Percentiles rank a stretch among this genome's conserved stretches.
phyloP scores from a whole-genome alignment of 108 stramenopile species.

The Poteriospumella lacustris region DNA sequence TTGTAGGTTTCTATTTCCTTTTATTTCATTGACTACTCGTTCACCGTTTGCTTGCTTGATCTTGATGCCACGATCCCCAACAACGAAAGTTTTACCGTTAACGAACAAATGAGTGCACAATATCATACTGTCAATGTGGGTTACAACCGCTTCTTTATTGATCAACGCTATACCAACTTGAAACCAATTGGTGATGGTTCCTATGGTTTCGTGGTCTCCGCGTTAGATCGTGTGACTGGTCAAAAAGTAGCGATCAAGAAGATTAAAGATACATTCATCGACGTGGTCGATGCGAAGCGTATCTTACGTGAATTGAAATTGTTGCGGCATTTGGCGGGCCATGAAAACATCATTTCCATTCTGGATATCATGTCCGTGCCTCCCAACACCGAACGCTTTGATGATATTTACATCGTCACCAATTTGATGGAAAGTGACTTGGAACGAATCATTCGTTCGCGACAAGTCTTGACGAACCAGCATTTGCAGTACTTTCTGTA shows the following conservation, averaged over 20 bases:
- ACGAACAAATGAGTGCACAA: background rate
- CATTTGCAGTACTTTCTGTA: constrained; percentile 62
- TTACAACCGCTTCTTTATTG: constrained; percentile 23
- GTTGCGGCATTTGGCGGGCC: constrained; percentile 69
- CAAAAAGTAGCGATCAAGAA: constrained; percentile 67
- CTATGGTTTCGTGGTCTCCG: constrained; percentile 60
- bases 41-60: no score
- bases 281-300: constrained; percentile 63
- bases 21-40: no score
- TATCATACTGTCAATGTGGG: constrained; percentile 22
- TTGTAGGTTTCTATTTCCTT: no score
- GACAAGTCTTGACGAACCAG: constrained; percentile 53
- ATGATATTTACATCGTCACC: constrained; percentile 63
- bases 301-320: constrained; percentile 68
- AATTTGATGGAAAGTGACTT: constrained; percentile 59
- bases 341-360: constrained; percentile 79
- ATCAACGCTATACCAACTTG: constrained; percentile 48
- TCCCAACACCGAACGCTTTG: constrained; percentile 71
- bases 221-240: constrained; percentile 51
- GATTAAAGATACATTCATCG: constrained; percentile 52
- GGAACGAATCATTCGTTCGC: constrained; percentile 50
- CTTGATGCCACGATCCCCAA: no score
- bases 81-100: no score
- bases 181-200: constrained; percentile 58
- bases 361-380: constrained; percentile 56